Evolutionary conservation across 768 basidiomycete species (phyloP), one percentile per base, ranked within the genome.

Genomic region (Russula sp.): DNA sequence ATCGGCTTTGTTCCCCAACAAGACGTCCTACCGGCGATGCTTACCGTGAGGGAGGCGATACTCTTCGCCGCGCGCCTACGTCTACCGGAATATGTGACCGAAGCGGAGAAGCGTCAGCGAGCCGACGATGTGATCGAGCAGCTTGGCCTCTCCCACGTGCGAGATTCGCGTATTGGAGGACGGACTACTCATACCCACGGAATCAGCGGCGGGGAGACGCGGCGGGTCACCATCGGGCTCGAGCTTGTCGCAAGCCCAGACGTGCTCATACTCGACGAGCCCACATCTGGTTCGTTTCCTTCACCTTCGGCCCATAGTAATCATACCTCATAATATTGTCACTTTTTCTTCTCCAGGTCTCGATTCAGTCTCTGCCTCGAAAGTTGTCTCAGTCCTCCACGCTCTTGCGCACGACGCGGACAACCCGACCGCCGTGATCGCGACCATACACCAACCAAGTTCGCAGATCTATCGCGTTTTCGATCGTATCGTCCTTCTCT

Each of bases 1-100:
- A 80, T 95, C 18, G 92, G 90, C 5, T 95, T 93, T 71, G 92
- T 95, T 20, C 89, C 92, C 30, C 88, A 96, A 76, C 85, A 89
- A 67, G 94, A 95, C 70, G 79, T 94, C 53, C 81, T 95, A 10
- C 90, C 92, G 1, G 76, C 89, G 0, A 78, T 76, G 52, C 76
- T 81, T n/a, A 83, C 83, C 0, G 82, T 84, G 4, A 72, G 75
- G 20, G 85, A 86, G 71, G 79, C 83, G 0, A 80, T 98, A 22
- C 74, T 90, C 16, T 95, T 97, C 68, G 93, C 91, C 14, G 92
- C 94, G 8, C 83, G 87, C 28, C 80, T 97, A 9, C 88, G 92
- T 4, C 78, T 98, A 0, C 91, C 94, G 0, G 91, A 92, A 72
- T 83, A 78, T 49, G 76, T 92, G 34, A 76, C 84, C 2, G 78